Base-by-base conservation (phyloP, 2,329 filamentous ascomycete species). In the Cladosporium sp. region DNA sequence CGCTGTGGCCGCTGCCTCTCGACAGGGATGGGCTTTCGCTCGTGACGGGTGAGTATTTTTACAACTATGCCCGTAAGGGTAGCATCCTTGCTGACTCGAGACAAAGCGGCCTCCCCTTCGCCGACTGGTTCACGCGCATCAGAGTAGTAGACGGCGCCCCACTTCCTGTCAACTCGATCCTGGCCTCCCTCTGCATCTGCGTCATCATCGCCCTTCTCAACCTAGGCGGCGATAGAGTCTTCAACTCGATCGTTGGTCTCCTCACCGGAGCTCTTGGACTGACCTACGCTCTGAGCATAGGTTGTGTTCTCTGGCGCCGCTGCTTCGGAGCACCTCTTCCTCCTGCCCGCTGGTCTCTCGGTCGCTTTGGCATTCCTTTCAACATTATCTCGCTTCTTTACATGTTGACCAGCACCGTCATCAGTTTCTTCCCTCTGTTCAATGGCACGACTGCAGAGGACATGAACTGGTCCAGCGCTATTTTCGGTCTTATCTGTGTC, bases 21-120 rank as follows among this genome's bases (percentile, higher is more conserved):
- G 69, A 11, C 69, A 72, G 61, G 59, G 67, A 7, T 74, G 62
- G 45, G 69, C 70, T 0, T 73, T 74, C 53, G 69, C 71, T n/a
- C 66, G 71, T 19, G 71, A 74, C 49, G 39, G 39, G 39, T 27
- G 9, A 53, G 55, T 20, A 46, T 57, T 12, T 53, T 53, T 7
- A 47, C 19, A 25, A 52, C 53, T n/a, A n/a, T n/a, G n/a, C n/a
- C n/a, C n/a, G n/a, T 40, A 40, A 27, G 38, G 8, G 6, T 5
- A 8, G 5, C 32, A 5, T n/a, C 19, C 42, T 25, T 45, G 35
- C 55, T 19, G 16, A 18, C 20, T 38, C 16, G 16, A 38, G 15
- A 18, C 4, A 5, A 29, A 57, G 62, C 4, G 71, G 71, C 1
- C 60, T 73, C 1, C 70, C 70, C 1, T 72, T 71, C 30, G 54